phyloP scores from a whole-genome alignment of 805 yeast species.

The Wickerhamiella allomyrinae region DNA sequence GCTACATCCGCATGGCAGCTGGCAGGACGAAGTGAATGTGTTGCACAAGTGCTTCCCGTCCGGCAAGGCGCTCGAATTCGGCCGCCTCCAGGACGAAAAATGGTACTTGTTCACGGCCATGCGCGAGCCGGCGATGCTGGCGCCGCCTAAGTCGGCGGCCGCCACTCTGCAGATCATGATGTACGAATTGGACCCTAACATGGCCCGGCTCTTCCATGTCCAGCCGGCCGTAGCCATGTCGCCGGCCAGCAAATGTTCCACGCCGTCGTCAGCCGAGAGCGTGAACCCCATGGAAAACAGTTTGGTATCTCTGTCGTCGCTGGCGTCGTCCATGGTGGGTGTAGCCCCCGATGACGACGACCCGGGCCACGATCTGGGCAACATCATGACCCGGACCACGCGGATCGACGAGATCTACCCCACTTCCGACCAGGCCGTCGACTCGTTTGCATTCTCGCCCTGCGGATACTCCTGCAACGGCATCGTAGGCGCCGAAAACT shows the following conservation, averaged over 20 bases:
- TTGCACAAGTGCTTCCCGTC: conserved; percentile 50
- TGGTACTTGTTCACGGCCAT: conserved; percentile 54
- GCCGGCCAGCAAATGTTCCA: background rate
- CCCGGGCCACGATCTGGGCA: conserved; percentile 75
- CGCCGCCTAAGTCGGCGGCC: background rate
- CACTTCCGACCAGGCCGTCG: conserved; percentile 32
- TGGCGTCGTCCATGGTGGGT: conserved; percentile 19
- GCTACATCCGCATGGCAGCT: conserved; percentile 61
- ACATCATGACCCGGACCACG: conserved; percentile 46
- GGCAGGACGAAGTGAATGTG: conserved; percentile 67
- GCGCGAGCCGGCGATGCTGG: background rate
- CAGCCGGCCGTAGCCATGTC: background rate
- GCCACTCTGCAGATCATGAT: conserved; percentile 52
- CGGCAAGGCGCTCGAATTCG: conserved; percentile 62
- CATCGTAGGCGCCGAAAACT: conserved; percentile 43
- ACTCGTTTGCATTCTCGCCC: conserved; percentile 83
- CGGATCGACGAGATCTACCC: conserved; percentile 49
- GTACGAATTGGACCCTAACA: conserved; percentile 59
- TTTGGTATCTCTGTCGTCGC: conserved; percentile 20
- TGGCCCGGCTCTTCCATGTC: conserved; percentile 39
- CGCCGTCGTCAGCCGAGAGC: conserved; percentile 11
- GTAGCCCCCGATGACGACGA: conserved; percentile 38
- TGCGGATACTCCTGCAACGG: conserved; percentile 93
- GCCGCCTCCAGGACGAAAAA: conserved; percentile 66
- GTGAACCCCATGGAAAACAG: conserved; percentile 20